These are phyloP conservation scores for Rhizophagus clarus DNA, from an alignment of 192 early-diverging fungal genomes.

Conservation along the genomic window DNA sequence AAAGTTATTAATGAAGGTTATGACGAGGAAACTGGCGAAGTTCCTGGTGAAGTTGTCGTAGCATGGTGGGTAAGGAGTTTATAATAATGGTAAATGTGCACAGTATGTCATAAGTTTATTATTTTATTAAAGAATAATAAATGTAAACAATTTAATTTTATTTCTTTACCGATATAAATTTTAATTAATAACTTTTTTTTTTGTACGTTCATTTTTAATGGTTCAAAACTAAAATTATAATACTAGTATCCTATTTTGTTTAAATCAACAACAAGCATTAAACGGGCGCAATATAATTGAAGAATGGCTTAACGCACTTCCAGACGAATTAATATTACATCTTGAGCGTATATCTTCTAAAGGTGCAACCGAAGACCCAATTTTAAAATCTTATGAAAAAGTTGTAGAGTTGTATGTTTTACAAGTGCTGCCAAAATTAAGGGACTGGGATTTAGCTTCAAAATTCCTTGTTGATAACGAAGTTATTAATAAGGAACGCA, in stretches of 20 bases:
- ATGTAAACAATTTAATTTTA: too few species aligned
- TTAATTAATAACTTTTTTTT: neutral
- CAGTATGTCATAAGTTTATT: neutral
- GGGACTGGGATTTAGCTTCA: constrained; percentile 42
- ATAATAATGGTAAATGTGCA: neutral
- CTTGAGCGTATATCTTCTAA: neutral
- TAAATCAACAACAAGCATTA: constrained; percentile 12
- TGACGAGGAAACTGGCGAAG: constrained; percentile 41
- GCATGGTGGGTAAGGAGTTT: constrained; percentile 36
- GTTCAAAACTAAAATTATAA: neutral
- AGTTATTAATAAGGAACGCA: constrained; percentile 37
- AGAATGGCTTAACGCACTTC: constrained; percentile 10
- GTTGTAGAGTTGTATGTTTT: constrained; percentile 45
- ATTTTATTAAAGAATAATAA: too few species aligned
- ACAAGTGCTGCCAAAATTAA: constrained; percentile 43
- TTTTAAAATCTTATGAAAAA: constrained; percentile 47
- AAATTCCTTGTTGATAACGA: constrained; percentile 43
- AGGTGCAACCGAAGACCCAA: constrained; percentile 32
- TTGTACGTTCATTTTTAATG: neutral
- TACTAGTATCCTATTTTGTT: constrained; percentile 22
- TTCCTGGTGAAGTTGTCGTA: constrained; percentile 47
- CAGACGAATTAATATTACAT: constrained; percentile 11
- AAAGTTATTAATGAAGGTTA: constrained; percentile 39
- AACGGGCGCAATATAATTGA: constrained; percentile 22
- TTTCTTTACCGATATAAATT: neutral